Evolutionary conservation across 192 early-diverging fungal species (phyloP), one percentile per base, ranked within the genome.

Genomic region (Dissophora ornata): DNA sequence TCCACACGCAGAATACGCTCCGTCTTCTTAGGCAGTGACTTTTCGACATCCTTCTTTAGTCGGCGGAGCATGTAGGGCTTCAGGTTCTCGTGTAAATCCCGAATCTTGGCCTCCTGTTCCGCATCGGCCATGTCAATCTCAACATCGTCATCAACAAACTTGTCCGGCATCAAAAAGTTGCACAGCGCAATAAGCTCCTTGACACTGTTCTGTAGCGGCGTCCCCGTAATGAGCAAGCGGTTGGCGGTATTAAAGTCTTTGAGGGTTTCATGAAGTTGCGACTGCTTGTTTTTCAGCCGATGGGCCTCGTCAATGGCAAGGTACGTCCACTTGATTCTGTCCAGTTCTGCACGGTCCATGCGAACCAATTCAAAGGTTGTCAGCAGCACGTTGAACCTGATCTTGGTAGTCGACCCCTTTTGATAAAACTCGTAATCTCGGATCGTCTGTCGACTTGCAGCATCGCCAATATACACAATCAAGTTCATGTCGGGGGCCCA

Each of bases 291-390:
- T 74, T 99, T 99, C 42, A 99, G 85, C 16, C 97, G 89, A 80
- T 99, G 98, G 5, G 98, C 98, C 80, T 99, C 98, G 61, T 99
- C 98, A 0, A 99, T 96, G 0, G 93, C 94, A 41, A 99, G 73
- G 67, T 93, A 96, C 30, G 90, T 90, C 98, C 98, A 99, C 45
- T 90, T 89, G 67, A 98, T 94, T 36, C 65, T 65, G 16, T 91
- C 90, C 6, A 99, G 81, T 45, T 91, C 70, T 26, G 87, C 88
- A 19, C 91, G 89, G 73, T 99, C 98, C 69, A 95, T 96, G 22
- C 97, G 86, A 45, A 97, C 91, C 57, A 98, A 81, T 80, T 99
- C 97, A 67, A 95, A 99, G 0, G 96, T 97, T 0, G 96, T 99
- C 49, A 99, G 82, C 48, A 99, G 79, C 22, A 93, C 96, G 50